Base-by-base conservation (phyloP, 345 rosid genomes). In the Gossypium herbaceum region DNA sequence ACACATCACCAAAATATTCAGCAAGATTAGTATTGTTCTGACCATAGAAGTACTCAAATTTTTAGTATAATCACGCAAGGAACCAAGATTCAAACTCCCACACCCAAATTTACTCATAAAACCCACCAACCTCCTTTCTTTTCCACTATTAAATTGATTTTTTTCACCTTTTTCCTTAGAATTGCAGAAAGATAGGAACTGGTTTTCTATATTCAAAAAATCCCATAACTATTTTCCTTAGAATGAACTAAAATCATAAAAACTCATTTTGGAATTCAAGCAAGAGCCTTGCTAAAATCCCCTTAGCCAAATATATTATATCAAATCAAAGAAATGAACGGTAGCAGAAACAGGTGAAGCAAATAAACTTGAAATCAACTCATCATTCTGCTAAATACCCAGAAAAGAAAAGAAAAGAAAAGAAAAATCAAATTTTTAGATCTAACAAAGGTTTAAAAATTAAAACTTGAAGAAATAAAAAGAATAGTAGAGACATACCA, bases 401-500 rank as follows among this genome's bases (percentile, higher is more conserved):
- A 71, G 4, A 59, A 34, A 8, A 71, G 9, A 57, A 27, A 5
- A 71, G 3, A 59, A 34, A 8, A 71, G 3, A 59, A 34, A 8
- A 71, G 9, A 66, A 71, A 74, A 76, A 47, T 39, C 50, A 44
- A 27, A 29, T n/a, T n/a, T 47, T 52, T 9, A 17, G 19, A 56
- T 34, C 59, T 24, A 71, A 66, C 27, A 43, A 55, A 73, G 25
- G 25, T 58, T 13, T 12, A 78, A 13, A 27, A 51, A 20, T 39
- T 27, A 55, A 44, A 72, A 27, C 51, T 66, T 58, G 17, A 75
- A 50, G 57, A 12, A 43, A 61, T 11, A 39, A 47, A 16, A 55
- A 50, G 3, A 59, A 50, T 3, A 27, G 4, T 34, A 34, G 71
- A 60, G 34, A 66, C 79, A 75, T 56, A 88, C 88, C 75, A 75